A percentile compares a stretch with the other conserved stretches of the same genome.
Conservation (phyloP, 441 rosid genomes). For the Macaranga tanarius region DNA sequence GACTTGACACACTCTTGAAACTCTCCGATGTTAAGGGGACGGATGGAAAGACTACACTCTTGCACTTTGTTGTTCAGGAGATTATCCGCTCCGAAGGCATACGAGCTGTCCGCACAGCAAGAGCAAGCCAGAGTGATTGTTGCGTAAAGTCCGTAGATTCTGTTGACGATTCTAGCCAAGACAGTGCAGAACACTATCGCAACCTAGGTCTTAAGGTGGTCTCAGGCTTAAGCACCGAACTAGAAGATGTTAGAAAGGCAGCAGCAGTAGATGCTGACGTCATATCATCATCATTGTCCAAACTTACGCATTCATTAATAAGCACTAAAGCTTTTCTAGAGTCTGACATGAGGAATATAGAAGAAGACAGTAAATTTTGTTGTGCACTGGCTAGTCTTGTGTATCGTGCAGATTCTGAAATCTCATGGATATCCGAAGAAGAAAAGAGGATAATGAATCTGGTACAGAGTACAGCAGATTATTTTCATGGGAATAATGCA, state of each 20-base stretch:
- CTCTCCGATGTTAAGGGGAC: conserved; percentile 88
- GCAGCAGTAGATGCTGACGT: conserved; percentile 73
- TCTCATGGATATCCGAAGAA: conserved; percentile 54
- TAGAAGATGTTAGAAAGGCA: conserved; percentile 72
- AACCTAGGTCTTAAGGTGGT: conserved; percentile 82
- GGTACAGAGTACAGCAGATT: conserved; percentile 87
- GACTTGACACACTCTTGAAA: conserved; percentile 92
- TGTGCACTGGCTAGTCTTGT: conserved; percentile 54
- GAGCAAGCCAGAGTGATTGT: conserved; percentile 59
- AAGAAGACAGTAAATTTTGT: conserved; percentile 65
- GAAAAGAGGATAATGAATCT: conserved; percentile 75
- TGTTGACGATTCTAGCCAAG: conserved; percentile 40
- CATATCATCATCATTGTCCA: conserved; percentile 58
- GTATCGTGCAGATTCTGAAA: conserved; percentile 56
- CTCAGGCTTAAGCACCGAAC: conserved; percentile 69
- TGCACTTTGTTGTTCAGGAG: conserved; percentile 93
- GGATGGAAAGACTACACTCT: conserved; percentile 95
- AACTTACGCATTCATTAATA: conserved; percentile 48
- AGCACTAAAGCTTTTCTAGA: conserved; percentile 64
- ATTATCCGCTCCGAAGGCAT: conserved; percentile 87
- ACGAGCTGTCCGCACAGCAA: conserved; percentile 65
- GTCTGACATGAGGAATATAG: conserved; percentile 55
- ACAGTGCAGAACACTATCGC: conserved; percentile 53
- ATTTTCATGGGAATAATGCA: conserved; percentile 86
- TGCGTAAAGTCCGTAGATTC: conserved; percentile 55